Percentiles rank a stretch among this genome's conserved stretches.
Conservation (phyloP, 2,329 filamentous ascomycete genomes). For the Apiospora phragmitis region DNA sequence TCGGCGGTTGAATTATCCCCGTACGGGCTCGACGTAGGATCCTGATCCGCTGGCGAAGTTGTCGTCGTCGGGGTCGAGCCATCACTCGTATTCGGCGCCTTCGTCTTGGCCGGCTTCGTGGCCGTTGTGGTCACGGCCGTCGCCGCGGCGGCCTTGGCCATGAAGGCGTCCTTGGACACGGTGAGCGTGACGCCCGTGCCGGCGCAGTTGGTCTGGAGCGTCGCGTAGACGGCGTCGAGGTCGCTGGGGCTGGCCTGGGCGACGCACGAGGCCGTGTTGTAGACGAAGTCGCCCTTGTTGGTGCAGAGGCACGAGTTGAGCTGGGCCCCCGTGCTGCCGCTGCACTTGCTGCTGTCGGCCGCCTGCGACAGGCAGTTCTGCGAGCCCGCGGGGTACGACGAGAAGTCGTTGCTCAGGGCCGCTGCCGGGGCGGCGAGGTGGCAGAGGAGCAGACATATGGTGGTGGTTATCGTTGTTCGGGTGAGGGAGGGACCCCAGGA, state of each 20-base stretch:
- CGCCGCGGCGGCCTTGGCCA: slow-evolving; percentile 32
- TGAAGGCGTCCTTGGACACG: slow-evolving; percentile 42
- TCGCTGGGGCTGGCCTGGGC: slow-evolving; percentile 37
- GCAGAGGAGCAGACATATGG: slow-evolving; percentile 32
- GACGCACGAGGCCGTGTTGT: slow-evolving; percentile 47
- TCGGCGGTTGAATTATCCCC: neutral
- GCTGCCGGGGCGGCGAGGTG: slow-evolving; percentile 21
- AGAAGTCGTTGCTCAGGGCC: slow-evolving; percentile 41
- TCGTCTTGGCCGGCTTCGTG: slow-evolving; percentile 17
- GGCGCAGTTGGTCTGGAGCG: slow-evolving; percentile 44
- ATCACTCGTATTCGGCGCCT: slow-evolving; percentile 17
- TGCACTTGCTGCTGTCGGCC: slow-evolving; percentile 41
- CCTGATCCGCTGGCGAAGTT: slow-evolving; percentile 14
- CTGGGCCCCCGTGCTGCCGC: slow-evolving; percentile 35
- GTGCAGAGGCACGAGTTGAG: slow-evolving; percentile 52
- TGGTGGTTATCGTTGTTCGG: slow-evolving; percentile 10
- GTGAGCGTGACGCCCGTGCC: slow-evolving; percentile 44
- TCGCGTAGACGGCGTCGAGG: slow-evolving; percentile 43
- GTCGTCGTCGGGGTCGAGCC: slow-evolving; percentile 18
- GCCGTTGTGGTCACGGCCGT: slow-evolving; percentile 21
- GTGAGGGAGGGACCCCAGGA: neutral
- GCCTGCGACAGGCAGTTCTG: slow-evolving; percentile 46
- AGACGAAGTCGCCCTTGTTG: slow-evolving; percentile 51
- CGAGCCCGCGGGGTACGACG: slow-evolving; percentile 40
- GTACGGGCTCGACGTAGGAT: slow-evolving; percentile 29